Conservation (phyloP, 1,139 yeast species). For the Scheffersomyces titani region DNA sequence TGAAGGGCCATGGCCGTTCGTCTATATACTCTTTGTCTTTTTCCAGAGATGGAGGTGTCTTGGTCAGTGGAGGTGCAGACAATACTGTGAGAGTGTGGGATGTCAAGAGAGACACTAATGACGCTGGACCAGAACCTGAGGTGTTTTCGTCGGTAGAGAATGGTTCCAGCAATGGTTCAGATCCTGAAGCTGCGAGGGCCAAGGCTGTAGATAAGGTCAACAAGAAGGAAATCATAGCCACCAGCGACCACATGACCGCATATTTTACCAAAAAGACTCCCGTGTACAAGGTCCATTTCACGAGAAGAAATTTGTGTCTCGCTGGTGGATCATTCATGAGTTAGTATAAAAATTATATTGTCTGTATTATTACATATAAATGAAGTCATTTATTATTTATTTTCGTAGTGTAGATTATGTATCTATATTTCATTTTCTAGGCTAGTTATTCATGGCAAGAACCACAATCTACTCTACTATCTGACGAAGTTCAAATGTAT, state of each 20-base stretch:
- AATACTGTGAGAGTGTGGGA: constrained; percentile 96
- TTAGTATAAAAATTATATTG: neutral
- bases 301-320: constrained; percentile 84
- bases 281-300: constrained; percentile 88
- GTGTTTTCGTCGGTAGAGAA: constrained; percentile 45
- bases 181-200: constrained; percentile 12
- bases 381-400: neutral
- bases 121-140: constrained; percentile 82
- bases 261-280: constrained; percentile 94
- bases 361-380: neutral
- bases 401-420: neutral
- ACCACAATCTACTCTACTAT: too few species aligned
- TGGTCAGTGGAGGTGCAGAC: constrained; percentile 93
- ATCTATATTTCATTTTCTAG: too few species aligned
- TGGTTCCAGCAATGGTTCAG: constrained; percentile 12
- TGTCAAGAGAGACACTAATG: constrained; percentile 79
- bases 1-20: constrained; percentile 89
- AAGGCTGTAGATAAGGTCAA: constrained; percentile 33
- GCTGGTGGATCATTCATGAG: constrained; percentile 82
- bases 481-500: too few species aligned
- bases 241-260: constrained; percentile 89
- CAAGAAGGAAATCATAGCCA: constrained; percentile 73
- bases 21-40: constrained; percentile 85
- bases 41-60: constrained; percentile 83
- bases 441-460: neutral